Evolutionary conservation across 2,329 filamentous ascomycete genomes (phyloP).

Genomic region (Penicillium sp.): DNA sequence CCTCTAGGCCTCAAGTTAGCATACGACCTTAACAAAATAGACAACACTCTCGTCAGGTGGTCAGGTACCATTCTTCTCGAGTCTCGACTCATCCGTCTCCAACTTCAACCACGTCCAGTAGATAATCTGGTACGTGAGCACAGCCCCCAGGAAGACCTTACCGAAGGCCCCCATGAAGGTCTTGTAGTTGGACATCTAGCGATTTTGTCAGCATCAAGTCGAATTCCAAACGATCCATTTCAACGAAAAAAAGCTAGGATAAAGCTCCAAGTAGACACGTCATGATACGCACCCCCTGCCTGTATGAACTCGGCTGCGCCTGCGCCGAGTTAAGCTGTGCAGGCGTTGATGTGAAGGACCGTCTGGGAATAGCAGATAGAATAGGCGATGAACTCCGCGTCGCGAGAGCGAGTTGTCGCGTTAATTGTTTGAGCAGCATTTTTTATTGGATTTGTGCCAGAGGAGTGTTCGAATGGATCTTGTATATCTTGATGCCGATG

Average conservation of each 20-base stretch:
- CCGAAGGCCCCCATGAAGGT: slow-evolving; percentile 49
- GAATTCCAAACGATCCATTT: no score
- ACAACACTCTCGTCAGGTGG: no score
- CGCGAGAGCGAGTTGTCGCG: not conserved
- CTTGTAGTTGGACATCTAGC: slow-evolving; percentile 46
- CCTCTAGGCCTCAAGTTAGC: slow-evolving; percentile 28
- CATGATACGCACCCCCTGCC: slow-evolving; percentile 33
- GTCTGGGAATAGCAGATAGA: not conserved
- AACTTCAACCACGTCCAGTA: slow-evolving; percentile 54
- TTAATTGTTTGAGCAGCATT: slow-evolving; percentile 20
- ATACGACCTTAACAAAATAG: not conserved
- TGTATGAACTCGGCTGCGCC: slow-evolving; percentile 29
- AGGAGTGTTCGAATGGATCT: not conserved
- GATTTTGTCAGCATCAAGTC: slow-evolving; percentile 1
- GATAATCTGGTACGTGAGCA: slow-evolving; percentile 54
- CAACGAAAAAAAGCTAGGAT: no score
- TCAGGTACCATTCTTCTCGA: slow-evolving; percentile 45
- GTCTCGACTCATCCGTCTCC: slow-evolving; percentile 51
- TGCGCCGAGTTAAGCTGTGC: slow-evolving; percentile 16
- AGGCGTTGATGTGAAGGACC: slow-evolving; percentile 16
- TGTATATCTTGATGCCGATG: not conserved
- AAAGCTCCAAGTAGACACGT: no score
- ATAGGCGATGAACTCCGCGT: not conserved
- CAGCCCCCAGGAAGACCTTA: slow-evolving; percentile 53
- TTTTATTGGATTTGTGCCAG: not conserved